These are phyloP conservation scores for Aspergillus saccharolyticus DNA, from an alignment of 495 filamentous ascomycete genomes.

Conservation along the genomic window DNA sequence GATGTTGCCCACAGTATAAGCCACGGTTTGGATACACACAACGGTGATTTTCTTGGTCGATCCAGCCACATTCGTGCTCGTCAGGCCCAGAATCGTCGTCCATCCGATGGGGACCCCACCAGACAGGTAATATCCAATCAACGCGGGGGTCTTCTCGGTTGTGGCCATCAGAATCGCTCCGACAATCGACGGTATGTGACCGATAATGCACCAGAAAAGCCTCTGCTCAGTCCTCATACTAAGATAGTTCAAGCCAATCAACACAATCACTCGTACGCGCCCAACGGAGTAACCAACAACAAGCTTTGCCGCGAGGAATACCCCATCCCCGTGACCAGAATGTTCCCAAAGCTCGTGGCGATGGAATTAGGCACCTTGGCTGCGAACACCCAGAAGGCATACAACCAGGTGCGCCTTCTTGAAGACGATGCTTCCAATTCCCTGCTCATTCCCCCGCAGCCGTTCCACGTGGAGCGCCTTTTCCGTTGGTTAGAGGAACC, in stretches of 20 bases:
- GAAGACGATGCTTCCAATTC: conserved; percentile 57
- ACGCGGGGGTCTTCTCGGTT: conserved; percentile 37
- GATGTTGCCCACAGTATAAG: conserved; percentile 54
- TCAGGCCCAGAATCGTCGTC: conserved; percentile 46
- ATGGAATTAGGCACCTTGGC: conserved; percentile 43
- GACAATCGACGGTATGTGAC: conserved; percentile 37
- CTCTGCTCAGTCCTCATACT: conserved; percentile 44
- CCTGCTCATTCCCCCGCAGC: conserved; percentile 52
- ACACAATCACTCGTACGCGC: conserved; percentile 53
- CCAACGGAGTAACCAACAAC: conserved; percentile 55
- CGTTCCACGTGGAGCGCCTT: conserved; percentile 51
- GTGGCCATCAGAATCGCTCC: conserved; percentile 50
- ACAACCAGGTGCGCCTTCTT: conserved; percentile 53
- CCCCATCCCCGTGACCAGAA: conserved; percentile 28
- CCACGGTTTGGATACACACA: conserved; percentile 54
- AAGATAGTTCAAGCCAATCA: conserved; percentile 50
- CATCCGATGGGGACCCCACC: conserved; percentile 43
- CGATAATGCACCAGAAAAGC: conserved; percentile 22
- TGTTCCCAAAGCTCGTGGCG: conserved; percentile 29
- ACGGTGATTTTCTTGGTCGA: conserved; percentile 66
- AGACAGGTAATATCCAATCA: conserved; percentile 50
- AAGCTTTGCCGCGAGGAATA: conserved; percentile 44
- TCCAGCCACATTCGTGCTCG: conserved; percentile 52
- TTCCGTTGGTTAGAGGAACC: conserved; percentile 51
- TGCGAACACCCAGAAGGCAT: conserved; percentile 49